These are phyloP conservation scores for Phellopilus nigrolimitatus DNA, from an alignment of 1,284 basidiomycete species.

Conservation along the genomic window DNA sequence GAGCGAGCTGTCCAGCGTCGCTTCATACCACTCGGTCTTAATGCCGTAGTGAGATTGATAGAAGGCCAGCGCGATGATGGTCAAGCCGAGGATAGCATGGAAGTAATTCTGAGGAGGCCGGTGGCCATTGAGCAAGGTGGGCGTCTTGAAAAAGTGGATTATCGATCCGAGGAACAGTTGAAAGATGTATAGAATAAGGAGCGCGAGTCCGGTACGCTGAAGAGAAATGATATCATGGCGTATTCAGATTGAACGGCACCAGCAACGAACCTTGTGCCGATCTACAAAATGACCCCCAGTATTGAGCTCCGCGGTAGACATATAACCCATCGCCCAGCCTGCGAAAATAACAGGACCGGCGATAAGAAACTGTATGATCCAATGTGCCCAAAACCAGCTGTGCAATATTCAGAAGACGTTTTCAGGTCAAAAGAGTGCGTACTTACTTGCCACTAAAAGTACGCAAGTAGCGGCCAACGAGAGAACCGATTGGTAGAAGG, in stretches of 20 bases:
- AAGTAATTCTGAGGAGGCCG: slow-evolving; percentile 47
- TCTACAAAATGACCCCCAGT: slow-evolving; percentile 32
- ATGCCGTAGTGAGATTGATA: slow-evolving; percentile 50
- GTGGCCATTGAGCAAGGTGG: slow-evolving; percentile 32
- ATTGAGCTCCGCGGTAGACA: slow-evolving; percentile 30
- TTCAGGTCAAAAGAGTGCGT: background rate
- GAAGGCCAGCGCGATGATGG: slow-evolving; percentile 42
- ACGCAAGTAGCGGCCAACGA: slow-evolving; percentile 53
- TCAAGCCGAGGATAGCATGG: slow-evolving; percentile 41
- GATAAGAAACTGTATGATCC: slow-evolving; percentile 41
- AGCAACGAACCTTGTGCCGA: slow-evolving; percentile 35
- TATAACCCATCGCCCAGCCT: slow-evolving; percentile 41
- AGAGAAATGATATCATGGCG: background rate
- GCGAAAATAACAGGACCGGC: slow-evolving; percentile 46
- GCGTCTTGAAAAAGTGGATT: slow-evolving; percentile 48
- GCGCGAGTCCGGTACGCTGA: slow-evolving; percentile 48
- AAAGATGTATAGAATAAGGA: slow-evolving; percentile 51
- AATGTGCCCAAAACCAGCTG: slow-evolving; percentile 56
- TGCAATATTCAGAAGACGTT: background rate
- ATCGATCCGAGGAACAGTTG: slow-evolving; percentile 48
- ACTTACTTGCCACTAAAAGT: slow-evolving; percentile 42
- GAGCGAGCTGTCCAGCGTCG: slow-evolving; percentile 33
- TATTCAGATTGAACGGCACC: background rate
- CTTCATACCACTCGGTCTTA: slow-evolving; percentile 39
- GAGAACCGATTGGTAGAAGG: slow-evolving; percentile 52